Evolutionary conservation across 495 filamentous ascomycete genomes (phyloP), one percentile per base, ranked within the genome.

Genomic region (Xanthoparmelia taractica): DNA sequence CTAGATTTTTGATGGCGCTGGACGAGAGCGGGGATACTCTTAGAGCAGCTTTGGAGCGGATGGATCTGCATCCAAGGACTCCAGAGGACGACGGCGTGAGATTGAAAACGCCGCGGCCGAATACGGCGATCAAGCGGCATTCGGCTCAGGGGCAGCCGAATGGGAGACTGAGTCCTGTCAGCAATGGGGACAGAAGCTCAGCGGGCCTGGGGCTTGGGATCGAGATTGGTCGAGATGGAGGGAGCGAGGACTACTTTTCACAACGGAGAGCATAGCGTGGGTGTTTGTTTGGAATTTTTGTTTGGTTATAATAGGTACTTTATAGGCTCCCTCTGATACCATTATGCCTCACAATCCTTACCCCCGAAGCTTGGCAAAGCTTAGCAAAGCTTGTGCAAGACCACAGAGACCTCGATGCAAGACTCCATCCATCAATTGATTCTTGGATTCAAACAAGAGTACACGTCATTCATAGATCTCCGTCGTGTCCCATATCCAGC

Each of bases 1-100:
- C 92, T 31, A 77, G 95, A 37, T 99, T 99, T 73, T 75, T 99
- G 57, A 90, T 93, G 52, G 94, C 94, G 2, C 82, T 99, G 60
- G 95, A 99, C 72, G 84, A 88, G 66, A 88, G 84, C 6, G 94
- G 94, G 0, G 84, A 86, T 58, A 95, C 91, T 50, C 77, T 99
- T 29, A 82, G 85, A 55, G 83, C 90, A 65, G 90, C 90, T 0
- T 82, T 97, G 70, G 83, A 85, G 63, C 77, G 88, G 68, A 87
- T 92, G 2, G 86, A 85, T 25, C 48, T 60, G 2, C 27, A 45
- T 47, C 33, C 52, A 10, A 37, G 17, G 52, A 47, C 12, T 33
- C 40, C 27, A 25, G 50, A 31, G 15, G 33, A 27, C 36, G 61
- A 48, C 17, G 33, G 56, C 8, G 61, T 63, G 15, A 57, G 18